Evolutionary conservation across 2,329 filamentous ascomycete genomes (phyloP).

Genomic region (Sporothrix brasiliensis): DNA sequence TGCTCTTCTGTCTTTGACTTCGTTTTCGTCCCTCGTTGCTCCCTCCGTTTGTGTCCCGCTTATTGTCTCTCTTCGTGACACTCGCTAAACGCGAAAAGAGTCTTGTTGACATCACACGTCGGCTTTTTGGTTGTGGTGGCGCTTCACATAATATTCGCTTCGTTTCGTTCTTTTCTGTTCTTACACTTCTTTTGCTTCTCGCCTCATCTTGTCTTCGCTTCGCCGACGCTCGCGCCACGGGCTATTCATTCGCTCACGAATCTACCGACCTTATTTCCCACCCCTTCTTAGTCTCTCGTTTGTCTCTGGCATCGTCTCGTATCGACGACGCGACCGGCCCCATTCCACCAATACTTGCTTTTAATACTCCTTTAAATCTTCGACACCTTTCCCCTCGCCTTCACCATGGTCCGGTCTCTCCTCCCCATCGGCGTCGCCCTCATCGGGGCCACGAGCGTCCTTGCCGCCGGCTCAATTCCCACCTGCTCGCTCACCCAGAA

Average conservation of each 20-base stretch:
- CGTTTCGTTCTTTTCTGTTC: background rate
- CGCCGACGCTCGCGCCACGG: slow-evolving; percentile 18
- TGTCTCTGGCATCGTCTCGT: background rate
- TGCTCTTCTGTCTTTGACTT: slow-evolving; percentile 12
- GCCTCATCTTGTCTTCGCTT: background rate
- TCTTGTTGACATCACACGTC: background rate
- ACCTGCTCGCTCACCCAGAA: slow-evolving; percentile 56
- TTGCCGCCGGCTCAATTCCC: slow-evolving; percentile 44
- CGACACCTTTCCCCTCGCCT: background rate
- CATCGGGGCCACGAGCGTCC: slow-evolving; percentile 46
- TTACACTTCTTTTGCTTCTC: background rate
- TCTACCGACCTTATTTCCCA: background rate
- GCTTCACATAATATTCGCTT: background rate
- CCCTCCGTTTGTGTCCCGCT: background rate
- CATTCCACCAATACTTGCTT: background rate
- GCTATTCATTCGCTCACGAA: slow-evolving; percentile 23
- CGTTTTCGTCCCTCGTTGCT: slow-evolving; percentile 19
- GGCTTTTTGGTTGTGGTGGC: slow-evolving; percentile 14
- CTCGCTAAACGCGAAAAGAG: slow-evolving; percentile 28
- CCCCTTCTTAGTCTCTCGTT: slow-evolving; percentile 9
- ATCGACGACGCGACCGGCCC: slow-evolving; percentile 9
- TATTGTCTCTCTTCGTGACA: slow-evolving; percentile 25
- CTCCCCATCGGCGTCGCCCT: slow-evolving; percentile 45
- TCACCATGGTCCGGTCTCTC: slow-evolving; percentile 41
- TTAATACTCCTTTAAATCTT: background rate